A percentile compares a stretch with the other conserved stretches of the same genome.
phyloP scores from a whole-genome alignment of 441 rosid species.

The Gossypium lobatum region DNA sequence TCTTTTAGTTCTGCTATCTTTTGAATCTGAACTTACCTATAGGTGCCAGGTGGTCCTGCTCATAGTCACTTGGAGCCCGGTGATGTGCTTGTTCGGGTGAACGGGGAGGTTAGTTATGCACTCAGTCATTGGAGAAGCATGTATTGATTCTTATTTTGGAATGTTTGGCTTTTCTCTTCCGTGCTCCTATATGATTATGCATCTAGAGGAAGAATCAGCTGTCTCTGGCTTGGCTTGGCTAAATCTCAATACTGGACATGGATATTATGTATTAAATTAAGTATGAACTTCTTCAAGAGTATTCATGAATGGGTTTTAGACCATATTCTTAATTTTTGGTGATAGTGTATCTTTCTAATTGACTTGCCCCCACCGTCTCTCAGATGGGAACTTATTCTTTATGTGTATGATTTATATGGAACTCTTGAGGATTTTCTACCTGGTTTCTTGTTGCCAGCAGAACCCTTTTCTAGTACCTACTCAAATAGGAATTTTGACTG shows the following conservation, averaged over 20 bases:
- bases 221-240: neutral
- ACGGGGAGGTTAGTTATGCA: slow-evolving; percentile 63
- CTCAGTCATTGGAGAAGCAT: neutral
- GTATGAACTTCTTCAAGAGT: neutral
- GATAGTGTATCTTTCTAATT: neutral
- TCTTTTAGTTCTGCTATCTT: neutral
- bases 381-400: neutral
- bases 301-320: neutral
- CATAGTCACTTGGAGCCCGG: slow-evolving; percentile 80
- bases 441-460: neutral
- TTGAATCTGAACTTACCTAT: slow-evolving; percentile 19
- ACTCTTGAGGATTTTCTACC: neutral
- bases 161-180: neutral
- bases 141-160: slow-evolving; percentile 1
- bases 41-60: slow-evolving; percentile 98
- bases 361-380: neutral
- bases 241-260: neutral
- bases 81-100: slow-evolving; percentile 84
- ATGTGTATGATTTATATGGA: neutral
- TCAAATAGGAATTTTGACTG: neutral
- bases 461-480: neutral
- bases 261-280: neutral
- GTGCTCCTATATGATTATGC: neutral
- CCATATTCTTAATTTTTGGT: neutral
- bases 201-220: neutral